phyloP scores from a whole-genome alignment of 257 asterid species.

The Solanum sitiens region DNA sequence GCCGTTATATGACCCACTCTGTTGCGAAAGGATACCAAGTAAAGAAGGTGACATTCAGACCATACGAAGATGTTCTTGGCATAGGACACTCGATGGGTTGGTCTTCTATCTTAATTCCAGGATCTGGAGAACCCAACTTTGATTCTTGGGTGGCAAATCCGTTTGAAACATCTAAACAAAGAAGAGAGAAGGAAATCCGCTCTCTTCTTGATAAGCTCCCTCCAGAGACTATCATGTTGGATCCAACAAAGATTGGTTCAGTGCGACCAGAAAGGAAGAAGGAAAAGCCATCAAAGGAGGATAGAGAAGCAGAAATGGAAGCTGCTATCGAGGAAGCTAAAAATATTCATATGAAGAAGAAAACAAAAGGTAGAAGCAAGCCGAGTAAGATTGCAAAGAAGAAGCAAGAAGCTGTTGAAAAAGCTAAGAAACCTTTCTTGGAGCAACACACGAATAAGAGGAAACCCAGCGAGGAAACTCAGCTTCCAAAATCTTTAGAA shows the following conservation, averaged over 20 bases:
- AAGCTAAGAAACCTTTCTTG: slow-evolving; percentile 57
- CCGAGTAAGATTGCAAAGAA: slow-evolving; percentile 66
- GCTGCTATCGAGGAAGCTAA: slow-evolving; percentile 61
- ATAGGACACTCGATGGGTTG: slow-evolving; percentile 90
- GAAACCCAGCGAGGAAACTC: slow-evolving; percentile 34
- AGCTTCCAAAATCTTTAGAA: slow-evolving; percentile 56
- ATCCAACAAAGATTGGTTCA: slow-evolving; percentile 84
- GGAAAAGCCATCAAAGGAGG: slow-evolving; percentile 40
- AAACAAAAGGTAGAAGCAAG: slow-evolving; percentile 86
- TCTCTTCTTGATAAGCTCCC: slow-evolving; percentile 91
- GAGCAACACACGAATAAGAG: slow-evolving; percentile 44
- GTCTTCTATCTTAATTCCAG: slow-evolving; percentile 52
- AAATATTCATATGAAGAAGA: slow-evolving; percentile 40
- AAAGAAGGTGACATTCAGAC: slow-evolving; percentile 47
- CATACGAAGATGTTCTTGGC: slow-evolving; percentile 83
- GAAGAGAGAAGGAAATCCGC: slow-evolving; percentile 76
- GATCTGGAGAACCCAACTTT: slow-evolving; percentile 91
- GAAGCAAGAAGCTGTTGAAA: slow-evolving; percentile 56
- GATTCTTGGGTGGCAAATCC: slow-evolving; percentile 92
- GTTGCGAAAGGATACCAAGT: slow-evolving; percentile 84
- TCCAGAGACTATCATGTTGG: slow-evolving; percentile 92
- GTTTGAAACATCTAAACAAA: slow-evolving; percentile 69
- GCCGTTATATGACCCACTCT: slow-evolving; percentile 71
- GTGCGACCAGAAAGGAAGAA: slow-evolving; percentile 47
- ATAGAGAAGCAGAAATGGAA: slow-evolving; percentile 50